phyloP scores from a whole-genome alignment of 208 protist species.

The Wallacemonas collosoma region DNA sequence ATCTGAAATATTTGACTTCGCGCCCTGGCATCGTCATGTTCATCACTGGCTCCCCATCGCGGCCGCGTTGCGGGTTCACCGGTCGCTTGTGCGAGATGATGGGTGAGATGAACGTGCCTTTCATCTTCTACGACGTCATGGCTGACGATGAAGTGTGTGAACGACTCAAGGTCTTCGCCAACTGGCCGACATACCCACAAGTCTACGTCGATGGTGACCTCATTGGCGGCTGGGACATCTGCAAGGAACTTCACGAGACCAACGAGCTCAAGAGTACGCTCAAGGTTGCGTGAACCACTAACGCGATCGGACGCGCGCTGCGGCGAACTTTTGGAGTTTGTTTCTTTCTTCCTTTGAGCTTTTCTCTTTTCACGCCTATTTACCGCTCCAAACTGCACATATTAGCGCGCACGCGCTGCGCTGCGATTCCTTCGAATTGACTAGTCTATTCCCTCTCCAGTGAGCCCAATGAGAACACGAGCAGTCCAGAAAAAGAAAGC shows the following conservation, averaged over 20 bases:
- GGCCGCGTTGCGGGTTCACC: slow-evolving; percentile 92
- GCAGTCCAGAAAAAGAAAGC: too few species aligned
- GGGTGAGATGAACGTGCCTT: slow-evolving; percentile 56
- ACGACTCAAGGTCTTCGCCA: slow-evolving; percentile 85
- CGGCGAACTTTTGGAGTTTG: too few species aligned
- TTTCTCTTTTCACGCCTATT: not conserved
- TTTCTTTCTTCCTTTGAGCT: too few species aligned
- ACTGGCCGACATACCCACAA: slow-evolving; percentile 95
- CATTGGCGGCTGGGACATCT: slow-evolving; percentile 93
- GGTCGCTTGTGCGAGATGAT: slow-evolving; percentile 81
- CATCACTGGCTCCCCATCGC: slow-evolving; percentile 91
- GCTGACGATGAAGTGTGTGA: slow-evolving; percentile 87
- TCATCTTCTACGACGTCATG: slow-evolving; percentile 92
- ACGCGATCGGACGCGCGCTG: too few species aligned
- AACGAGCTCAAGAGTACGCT: slow-evolving; percentile 78
- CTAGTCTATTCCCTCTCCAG: not conserved
- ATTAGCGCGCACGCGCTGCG: not conserved
- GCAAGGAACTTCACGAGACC: slow-evolving; percentile 77
- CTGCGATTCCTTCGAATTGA: not conserved
- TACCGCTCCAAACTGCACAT: not conserved
- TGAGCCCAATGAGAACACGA: too few species aligned
- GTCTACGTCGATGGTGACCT: slow-evolving; percentile 94
- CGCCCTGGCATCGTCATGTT: slow-evolving; percentile 85
- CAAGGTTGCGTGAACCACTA: slow-evolving; percentile 26
- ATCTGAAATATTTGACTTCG: slow-evolving; percentile 84